Conservation (phyloP, 164 flowering plant genomes). For the Sextonia rubra region DNA sequence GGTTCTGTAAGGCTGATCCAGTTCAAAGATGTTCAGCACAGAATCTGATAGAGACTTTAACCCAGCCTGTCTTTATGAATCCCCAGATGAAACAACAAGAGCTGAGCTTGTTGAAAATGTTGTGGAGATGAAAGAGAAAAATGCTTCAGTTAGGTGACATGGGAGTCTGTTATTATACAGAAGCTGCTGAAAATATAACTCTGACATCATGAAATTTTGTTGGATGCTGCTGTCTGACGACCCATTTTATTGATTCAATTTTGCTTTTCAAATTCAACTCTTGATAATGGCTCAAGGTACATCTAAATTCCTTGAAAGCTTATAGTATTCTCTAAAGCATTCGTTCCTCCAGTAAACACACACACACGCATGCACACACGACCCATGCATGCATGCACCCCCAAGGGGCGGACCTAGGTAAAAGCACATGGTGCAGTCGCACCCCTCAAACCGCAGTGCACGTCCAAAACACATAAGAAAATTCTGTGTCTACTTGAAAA, state of each 20-base stretch:
- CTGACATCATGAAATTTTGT: background rate
- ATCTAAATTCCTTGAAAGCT: background rate
- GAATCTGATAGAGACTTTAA: background rate
- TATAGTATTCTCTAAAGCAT: background rate
- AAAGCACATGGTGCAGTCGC: no score
- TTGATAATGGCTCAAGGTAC: background rate
- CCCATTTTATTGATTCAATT: background rate
- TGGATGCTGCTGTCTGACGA: background rate
- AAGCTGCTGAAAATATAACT: background rate
- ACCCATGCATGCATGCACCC: no score
- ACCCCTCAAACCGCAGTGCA: no score
- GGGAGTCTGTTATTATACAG: background rate
- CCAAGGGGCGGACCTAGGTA: no score
- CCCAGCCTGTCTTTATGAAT: background rate
- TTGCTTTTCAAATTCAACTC: background rate
- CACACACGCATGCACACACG: no score
- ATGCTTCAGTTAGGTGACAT: background rate
- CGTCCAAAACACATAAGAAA: no score
- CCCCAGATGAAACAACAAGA: background rate
- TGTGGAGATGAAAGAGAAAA: background rate
- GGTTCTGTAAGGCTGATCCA: slow-evolving; percentile 67
- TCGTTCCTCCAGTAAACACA: background rate
- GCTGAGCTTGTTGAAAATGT: background rate
- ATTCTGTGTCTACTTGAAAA: no score
- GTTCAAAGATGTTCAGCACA: slow-evolving; percentile 26